Base-by-base conservation (phyloP, 345 rosid genomes). In the Aquilaria sinensis region DNA sequence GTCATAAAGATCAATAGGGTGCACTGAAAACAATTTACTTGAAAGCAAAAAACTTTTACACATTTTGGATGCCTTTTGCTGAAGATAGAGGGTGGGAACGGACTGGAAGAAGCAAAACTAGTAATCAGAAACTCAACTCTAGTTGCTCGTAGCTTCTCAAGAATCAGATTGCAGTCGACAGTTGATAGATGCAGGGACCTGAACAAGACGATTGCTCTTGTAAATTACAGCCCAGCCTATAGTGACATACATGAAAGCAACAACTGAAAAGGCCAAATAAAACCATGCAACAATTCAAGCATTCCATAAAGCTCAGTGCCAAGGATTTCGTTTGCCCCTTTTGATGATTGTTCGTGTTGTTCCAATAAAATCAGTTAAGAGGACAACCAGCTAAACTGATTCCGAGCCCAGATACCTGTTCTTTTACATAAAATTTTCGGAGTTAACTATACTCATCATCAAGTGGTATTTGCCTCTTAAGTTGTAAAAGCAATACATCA, bases 211-310 rank as follows among this genome's bases (percentile, higher is more conserved):
- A 90, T 37, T 37, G 43, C 4, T 58, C 78, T 85, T 37, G 92
- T 85, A 72, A 90, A 93, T 76, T 93, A 55, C 76, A 76, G 88
- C 95, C 98, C 96, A 90, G 76, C 90, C 90, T 57, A 83, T 85
- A 66, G 86, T 85, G 9, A 94, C 85, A 56, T 97, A 94, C 73
- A 31, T 95, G 97, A 70, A 92, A 90, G 72, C 88, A 74, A 51
- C 90, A 82, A 10, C 88, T 75, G 5, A 82, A 89, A 32, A 83
- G 80, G 45, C 90, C 89, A 67, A 70, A 80, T 65, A 52, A 72
- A 72, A 15, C 60, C 63, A 3, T 37, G 58, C 61, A 64, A 74
- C 37, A 37, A 69, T 60, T 62, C 86, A 34, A 70, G 66, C 9
- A 56, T 48, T 41, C 53, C 37, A 31, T 63, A 59, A 14, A 68